Conservation (phyloP, 495 filamentous ascomycete species). For the Bacidia gigantensis region DNA sequence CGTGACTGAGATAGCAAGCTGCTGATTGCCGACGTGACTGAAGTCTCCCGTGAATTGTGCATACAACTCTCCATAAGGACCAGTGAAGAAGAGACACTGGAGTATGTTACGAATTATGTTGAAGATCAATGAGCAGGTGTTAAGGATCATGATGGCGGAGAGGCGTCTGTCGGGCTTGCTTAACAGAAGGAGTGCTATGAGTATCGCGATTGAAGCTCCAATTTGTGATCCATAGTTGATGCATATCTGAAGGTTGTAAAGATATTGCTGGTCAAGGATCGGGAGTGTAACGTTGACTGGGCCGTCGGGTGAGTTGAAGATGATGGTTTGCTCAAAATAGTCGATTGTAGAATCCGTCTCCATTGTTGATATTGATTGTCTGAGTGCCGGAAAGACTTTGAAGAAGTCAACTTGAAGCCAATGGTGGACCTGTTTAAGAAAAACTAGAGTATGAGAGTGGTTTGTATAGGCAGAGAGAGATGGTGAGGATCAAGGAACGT, state of each 20-base stretch:
- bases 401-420: too few species aligned
- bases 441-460: too few species aligned
- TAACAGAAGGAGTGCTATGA: constrained; percentile 50
- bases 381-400: too few species aligned
- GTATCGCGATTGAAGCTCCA: constrained; percentile 55
- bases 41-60: constrained; percentile 43
- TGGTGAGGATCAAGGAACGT: too few species aligned
- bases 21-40: constrained; percentile 30
- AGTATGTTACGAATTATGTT: constrained; percentile 49
- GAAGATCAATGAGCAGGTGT: constrained; percentile 43
- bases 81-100: constrained; percentile 42
- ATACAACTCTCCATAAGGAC: constrained; percentile 45
- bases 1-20: constrained; percentile 38
- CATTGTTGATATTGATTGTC: constrained; percentile 13
- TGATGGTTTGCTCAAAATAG: constrained; percentile 45
- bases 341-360: constrained; percentile 29
- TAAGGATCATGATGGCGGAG: constrained; percentile 49
- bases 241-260: constrained; percentile 37
- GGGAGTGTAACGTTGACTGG: constrained; percentile 35
- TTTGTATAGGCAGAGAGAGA: too few species aligned
- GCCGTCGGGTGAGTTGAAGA: constrained; percentile 36
- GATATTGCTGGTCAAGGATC: constrained; percentile 34
- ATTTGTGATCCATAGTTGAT: constrained; percentile 64
- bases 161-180: constrained; percentile 47
- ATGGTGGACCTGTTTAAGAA: too few species aligned